Percentiles rank a stretch among this genome's conserved stretches.
Evolutionary conservation across 139 green algal genomes (phyloP).

Genomic region (Coccomyxa sp.): DNA sequence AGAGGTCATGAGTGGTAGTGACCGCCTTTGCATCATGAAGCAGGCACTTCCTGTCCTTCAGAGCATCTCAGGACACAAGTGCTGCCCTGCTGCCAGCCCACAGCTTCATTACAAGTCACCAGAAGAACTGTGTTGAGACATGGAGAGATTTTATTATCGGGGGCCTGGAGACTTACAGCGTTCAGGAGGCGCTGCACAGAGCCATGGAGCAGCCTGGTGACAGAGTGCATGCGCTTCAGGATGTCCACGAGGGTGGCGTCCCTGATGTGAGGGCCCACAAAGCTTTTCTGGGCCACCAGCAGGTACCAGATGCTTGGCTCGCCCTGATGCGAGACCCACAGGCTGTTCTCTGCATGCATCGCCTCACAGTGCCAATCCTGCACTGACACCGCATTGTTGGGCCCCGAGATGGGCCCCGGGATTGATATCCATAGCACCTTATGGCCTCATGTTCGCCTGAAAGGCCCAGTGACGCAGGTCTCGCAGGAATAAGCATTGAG

Average conservation of each 20-base stretch:
- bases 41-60: not conserved
- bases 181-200: slow-evolving; percentile 21
- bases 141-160: too few relatives aligned
- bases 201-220: slow-evolving; percentile 23
- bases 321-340: slow-evolving; percentile 25
- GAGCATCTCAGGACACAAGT: not conserved
- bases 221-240: slow-evolving; percentile 20
- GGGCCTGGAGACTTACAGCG: slow-evolving; percentile 3
- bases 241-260: slow-evolving; percentile 17
- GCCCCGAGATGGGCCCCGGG: too few relatives aligned
- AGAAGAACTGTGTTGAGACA: too few relatives aligned
- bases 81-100: not conserved
- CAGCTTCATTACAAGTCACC: too few relatives aligned
- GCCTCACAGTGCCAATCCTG: slow-evolving; percentile 15
- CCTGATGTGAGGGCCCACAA: not conserved
- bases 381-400: not conserved
- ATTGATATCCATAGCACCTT: not conserved
- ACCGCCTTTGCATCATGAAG: slow-evolving; percentile 8
- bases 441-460: not conserved
- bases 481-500: not conserved
- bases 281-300: slow-evolving; percentile 14
- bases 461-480: not conserved
- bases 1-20: not conserved
- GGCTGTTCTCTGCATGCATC: slow-evolving; percentile 22
- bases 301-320: slow-evolving; percentile 30